Base-by-base conservation (phyloP, 228 moss, liverwort and hornwort genomes). In the Sphagnum fallax region DNA sequence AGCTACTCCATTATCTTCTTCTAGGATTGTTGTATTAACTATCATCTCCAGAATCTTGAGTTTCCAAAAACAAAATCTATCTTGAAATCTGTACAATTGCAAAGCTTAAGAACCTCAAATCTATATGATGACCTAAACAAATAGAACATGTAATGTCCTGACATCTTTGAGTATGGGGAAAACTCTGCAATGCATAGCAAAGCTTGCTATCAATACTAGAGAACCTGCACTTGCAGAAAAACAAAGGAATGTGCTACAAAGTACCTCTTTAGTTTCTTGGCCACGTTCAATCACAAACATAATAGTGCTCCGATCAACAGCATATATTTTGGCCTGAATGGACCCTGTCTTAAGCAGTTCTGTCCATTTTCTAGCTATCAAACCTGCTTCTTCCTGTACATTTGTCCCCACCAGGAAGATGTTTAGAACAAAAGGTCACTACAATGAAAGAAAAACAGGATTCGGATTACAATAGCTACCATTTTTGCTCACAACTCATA, bases 281-380 rank as follows among this genome's bases (percentile, higher is more conserved):
- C 90, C 93, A 50, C 81, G 77, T 48, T 66, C 80, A 60, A 98
- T 91, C n/a, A 90, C 80, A 52, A 98, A 75, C 98, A 98, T 93
- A 18, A 98, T 83, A 47, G 98, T 98, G 64, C 70, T 79, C 74
- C 81, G 77, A 76, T 98, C 98, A 50, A 98, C 93, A 49, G 90
- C 93, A 47, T 85, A 77, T 16, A 92, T 82, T 73, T 89, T 93
- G 0, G 81, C 90, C 65, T 82, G 72, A 52, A 93, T 89, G 51
- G 91, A 85, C 16, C 93, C 94, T 10, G 93, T 80, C 76, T 98
- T 98, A 13, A 98, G 65, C 15, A 98, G 62, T 0, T 84, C 75
- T 7, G 85, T 87, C 98, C 98, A 98, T 76, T 87, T 92, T 78
- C 75, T 82, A 16, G 98, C 98, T 32, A 98, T 79, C 4, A 5